Evolutionary conservation across 148 eudicot species (phyloP).

Genomic region (Diospyros kaki): DNA sequence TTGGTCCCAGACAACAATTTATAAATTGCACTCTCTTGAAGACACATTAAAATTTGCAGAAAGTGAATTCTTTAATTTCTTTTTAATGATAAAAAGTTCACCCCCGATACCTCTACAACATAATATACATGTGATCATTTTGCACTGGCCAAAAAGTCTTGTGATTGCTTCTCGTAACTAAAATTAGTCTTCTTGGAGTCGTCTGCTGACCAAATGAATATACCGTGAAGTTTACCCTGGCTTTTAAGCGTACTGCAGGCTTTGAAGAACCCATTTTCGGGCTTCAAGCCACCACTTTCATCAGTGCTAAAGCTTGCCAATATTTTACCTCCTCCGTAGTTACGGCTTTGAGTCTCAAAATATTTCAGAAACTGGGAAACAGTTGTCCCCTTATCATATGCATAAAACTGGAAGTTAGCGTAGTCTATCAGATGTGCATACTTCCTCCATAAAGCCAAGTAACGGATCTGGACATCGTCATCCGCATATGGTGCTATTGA

Average conservation of each 20-base stretch:
- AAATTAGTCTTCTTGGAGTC: conserved; percentile 23
- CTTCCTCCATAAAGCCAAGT: conserved; percentile 25
- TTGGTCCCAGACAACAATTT: neutral
- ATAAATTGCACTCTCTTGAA: neutral
- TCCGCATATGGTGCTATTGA: conserved; percentile 29
- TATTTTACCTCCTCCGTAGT: conserved; percentile 23
- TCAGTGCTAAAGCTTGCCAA: conserved; percentile 22
- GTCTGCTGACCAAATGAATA: conserved; percentile 30
- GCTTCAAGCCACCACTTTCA: conserved; percentile 20
- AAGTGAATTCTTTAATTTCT: neutral
- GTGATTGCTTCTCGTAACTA: conserved; percentile 20
- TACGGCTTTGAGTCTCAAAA: conserved; percentile 18
- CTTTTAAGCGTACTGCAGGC: conserved; percentile 17
- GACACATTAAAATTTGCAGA: neutral
- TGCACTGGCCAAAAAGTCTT: conserved; percentile 11
- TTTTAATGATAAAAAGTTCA: neutral
- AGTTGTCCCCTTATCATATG: conserved; percentile 12
- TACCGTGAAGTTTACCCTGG: conserved; percentile 27
- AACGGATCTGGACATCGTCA: conserved; percentile 17
- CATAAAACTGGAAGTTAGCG: conserved; percentile 13
- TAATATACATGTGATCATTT: neutral
- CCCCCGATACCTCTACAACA: neutral
- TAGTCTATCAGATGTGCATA: conserved; percentile 28
- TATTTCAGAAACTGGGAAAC: conserved; percentile 14
- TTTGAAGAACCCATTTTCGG: conserved; percentile 20